These are phyloP conservation scores for Penicillium sp. DNA, from an alignment of 2,329 filamentous ascomycete species.

Conservation along the genomic window DNA sequence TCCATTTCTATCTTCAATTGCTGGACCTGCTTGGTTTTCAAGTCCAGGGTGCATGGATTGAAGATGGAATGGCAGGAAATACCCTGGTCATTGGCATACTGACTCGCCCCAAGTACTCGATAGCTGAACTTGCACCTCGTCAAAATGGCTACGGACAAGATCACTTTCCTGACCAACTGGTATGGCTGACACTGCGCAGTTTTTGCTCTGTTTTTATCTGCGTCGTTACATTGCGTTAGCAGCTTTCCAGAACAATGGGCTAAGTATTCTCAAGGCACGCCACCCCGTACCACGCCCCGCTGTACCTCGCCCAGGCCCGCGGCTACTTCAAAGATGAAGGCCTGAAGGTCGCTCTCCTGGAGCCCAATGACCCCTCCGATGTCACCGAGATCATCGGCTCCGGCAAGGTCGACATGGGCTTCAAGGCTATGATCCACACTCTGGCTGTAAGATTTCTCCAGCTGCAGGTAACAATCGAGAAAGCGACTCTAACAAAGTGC, in stretches of 20 bases:
- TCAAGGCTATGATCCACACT: conserved; percentile 84
- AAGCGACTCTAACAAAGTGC: background rate
- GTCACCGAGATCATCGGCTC: conserved; percentile 80
- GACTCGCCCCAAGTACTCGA: conserved; percentile 29
- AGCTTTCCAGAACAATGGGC: conserved; percentile 16
- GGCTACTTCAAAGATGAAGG: conserved; percentile 74
- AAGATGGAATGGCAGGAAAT: conserved; percentile 11
- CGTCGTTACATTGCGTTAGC: background rate
- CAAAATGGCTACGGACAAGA: conserved; percentile 79
- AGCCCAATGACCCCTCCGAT: conserved; percentile 78
- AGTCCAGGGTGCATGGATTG: background rate
- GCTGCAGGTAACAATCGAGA: background rate
- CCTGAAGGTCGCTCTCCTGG: conserved; percentile 74
- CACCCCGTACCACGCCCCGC: conserved; percentile 76
- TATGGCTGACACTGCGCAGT: conserved; percentile 46
- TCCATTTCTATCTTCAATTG: conserved; percentile 8
- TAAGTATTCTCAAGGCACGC: conserved; percentile 64
- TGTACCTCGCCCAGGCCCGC: conserved; percentile 75
- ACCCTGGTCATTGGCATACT: conserved; percentile 29
- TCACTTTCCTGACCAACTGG: conserved; percentile 84
- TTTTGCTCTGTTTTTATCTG: conserved; percentile 5
- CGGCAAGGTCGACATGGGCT: conserved; percentile 74
- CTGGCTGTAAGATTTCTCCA: conserved; percentile 58
- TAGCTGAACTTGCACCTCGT: conserved; percentile 34
- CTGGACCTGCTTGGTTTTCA: background rate